Conservation (phyloP, 306 rosid genomes). For the Vachellia collinsii region DNA sequence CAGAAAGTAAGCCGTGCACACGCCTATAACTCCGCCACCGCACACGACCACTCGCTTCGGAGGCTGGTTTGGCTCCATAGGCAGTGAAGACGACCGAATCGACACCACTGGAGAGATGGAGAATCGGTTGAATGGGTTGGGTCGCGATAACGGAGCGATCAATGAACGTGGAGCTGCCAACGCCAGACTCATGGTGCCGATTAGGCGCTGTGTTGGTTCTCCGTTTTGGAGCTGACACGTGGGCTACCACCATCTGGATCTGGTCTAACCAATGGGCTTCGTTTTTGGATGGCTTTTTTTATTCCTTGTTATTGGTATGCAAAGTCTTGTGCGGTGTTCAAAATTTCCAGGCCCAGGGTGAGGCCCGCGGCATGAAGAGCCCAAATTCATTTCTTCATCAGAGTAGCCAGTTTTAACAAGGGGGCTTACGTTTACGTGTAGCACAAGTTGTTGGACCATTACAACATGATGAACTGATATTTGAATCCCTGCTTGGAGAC, state of each 20-base stretch:
- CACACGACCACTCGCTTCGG: slow-evolving; percentile 67
- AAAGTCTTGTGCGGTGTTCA: not conserved
- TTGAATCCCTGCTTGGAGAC: too few species aligned
- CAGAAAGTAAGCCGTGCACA: slow-evolving; percentile 82
- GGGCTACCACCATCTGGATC: too few species aligned
- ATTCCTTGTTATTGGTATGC: too few species aligned
- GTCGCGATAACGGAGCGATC: slow-evolving; percentile 38
- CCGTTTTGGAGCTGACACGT: not conserved
- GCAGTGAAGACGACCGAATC: slow-evolving; percentile 25
- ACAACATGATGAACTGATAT: too few species aligned
- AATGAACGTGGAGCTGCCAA: not conserved
- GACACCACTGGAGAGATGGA: not conserved
- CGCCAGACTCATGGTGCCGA: slow-evolving; percentile 33
- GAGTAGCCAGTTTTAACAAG: too few species aligned
- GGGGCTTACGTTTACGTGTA: too few species aligned
- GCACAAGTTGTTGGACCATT: too few species aligned
- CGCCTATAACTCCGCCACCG: slow-evolving; percentile 88
- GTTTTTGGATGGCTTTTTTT: not conserved
- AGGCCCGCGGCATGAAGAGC: not conserved
- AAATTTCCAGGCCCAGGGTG: not conserved
- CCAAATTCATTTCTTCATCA: not conserved
- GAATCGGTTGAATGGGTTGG: slow-evolving; percentile 1
- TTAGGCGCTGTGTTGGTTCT: not conserved
- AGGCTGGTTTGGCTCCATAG: slow-evolving; percentile 50
- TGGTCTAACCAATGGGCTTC: not conserved